These are phyloP conservation scores for Yamadazyma epiphylla DNA, from an alignment of 1,139 yeast genomes.

Conservation along the genomic window DNA sequence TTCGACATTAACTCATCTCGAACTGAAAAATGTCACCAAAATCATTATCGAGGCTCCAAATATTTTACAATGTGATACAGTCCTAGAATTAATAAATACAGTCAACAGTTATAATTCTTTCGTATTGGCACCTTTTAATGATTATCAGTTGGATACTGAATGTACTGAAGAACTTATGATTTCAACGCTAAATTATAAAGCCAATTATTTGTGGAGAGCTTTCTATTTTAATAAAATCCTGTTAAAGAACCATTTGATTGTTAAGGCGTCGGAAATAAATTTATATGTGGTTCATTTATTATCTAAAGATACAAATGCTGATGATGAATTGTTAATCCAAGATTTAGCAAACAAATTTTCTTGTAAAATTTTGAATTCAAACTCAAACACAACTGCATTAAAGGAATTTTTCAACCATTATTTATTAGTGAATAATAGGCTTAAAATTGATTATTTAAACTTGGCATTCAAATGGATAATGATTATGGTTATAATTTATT, in stretches of 20 bases:
- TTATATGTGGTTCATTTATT: slow-evolving; percentile 29
- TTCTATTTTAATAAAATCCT: slow-evolving; percentile 38
- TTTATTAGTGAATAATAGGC: slow-evolving; percentile 14
- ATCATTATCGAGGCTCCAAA: slow-evolving; percentile 10
- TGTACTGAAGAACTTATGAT: slow-evolving; percentile 5
- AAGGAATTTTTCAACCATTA: slow-evolving; percentile 20
- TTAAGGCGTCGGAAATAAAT: slow-evolving; percentile 40
- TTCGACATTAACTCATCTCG: no score
- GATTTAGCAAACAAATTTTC: background rate
- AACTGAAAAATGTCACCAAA: slow-evolving; percentile 1
- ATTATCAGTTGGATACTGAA: slow-evolving; percentile 6
- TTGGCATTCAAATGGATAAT: slow-evolving; percentile 4
- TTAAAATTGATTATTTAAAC: no score
- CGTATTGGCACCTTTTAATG: slow-evolving; percentile 8
- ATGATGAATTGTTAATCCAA: background rate
- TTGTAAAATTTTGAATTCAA: background rate
- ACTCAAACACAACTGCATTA: slow-evolving; percentile 5
- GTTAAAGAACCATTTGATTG: slow-evolving; percentile 48
- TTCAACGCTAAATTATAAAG: slow-evolving; percentile 21
- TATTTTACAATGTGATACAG: slow-evolving; percentile 16
- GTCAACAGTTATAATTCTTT: no score
- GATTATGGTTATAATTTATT: slow-evolving; percentile 9
- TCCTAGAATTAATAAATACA: no score
- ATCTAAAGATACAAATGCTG: background rate
- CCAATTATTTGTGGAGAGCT: slow-evolving; percentile 16